Percentiles rank a stretch among this genome's conserved stretches.
These are phyloP conservation scores for Annona cherimola DNA, from an alignment of 164 flowering plant species.

Conservation along the genomic window DNA sequence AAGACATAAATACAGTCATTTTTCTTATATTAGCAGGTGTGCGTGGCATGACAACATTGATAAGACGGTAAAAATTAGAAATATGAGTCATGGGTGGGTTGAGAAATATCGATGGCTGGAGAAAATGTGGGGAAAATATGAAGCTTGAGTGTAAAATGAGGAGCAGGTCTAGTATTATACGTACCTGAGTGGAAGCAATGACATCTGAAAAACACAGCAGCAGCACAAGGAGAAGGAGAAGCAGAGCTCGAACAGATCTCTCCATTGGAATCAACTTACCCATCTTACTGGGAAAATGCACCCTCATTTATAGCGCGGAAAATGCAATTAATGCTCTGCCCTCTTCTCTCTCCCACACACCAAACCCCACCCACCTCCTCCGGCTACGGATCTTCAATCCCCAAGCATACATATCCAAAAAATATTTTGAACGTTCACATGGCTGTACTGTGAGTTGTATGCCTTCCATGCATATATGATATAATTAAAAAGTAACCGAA, in stretches of 20 bases:
- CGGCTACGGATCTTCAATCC: too few relatives aligned
- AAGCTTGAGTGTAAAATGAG: background rate
- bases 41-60: too few relatives aligned
- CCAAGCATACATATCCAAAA: too few relatives aligned
- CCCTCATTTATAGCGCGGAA: background rate
- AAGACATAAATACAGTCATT: background rate
- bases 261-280: background rate
- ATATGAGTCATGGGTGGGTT: background rate
- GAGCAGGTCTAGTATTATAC: background rate
- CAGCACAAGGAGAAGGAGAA: constrained; percentile 2
- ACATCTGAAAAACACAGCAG: background rate
- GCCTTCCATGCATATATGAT: too few relatives aligned
- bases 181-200: background rate
- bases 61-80: too few relatives aligned
- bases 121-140: background rate
- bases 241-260: background rate
- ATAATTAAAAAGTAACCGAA: too few relatives aligned
- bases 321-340: background rate
- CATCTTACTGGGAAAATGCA: background rate
- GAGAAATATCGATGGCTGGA: background rate
- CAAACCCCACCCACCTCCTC: too few relatives aligned
- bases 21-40: background rate
- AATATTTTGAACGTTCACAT: too few relatives aligned
- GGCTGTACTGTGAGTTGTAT: too few relatives aligned
- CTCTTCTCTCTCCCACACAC: background rate